phyloP scores from a whole-genome alignment of 768 basidiomycete genomes.

The Termitomyces sp. region DNA sequence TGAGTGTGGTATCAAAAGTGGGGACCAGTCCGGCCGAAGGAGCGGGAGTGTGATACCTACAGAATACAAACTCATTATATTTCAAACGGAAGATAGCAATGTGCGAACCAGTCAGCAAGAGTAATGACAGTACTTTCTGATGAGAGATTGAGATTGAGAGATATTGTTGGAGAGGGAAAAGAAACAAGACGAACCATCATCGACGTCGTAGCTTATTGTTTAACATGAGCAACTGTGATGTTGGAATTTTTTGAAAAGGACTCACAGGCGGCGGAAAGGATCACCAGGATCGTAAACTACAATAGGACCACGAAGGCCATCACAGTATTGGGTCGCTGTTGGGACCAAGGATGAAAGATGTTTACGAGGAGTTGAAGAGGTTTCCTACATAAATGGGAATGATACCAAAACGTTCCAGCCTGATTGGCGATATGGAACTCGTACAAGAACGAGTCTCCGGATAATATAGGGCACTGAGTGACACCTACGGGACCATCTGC shows the following conservation, averaged over 20 bases:
- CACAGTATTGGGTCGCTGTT: slow-evolving; percentile 3
- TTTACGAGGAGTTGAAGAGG: too few relatives aligned
- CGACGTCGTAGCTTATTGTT: not conserved
- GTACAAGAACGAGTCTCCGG: not conserved
- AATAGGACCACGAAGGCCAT: slow-evolving; percentile 2
- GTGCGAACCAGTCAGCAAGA: not conserved
- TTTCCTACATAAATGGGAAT: not conserved
- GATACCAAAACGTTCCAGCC: slow-evolving; percentile 1
- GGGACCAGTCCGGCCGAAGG: not conserved
- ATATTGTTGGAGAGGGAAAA: not conserved
- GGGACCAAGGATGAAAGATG: not conserved
- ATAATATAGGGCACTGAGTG: not conserved
- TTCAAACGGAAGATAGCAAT: not conserved
- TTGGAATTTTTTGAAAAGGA: not conserved
- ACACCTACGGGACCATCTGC: not conserved
- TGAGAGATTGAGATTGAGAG: not conserved
- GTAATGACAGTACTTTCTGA: not conserved
- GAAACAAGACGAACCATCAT: not conserved
- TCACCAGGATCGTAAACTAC: slow-evolving; percentile 2
- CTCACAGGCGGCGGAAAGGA: not conserved
- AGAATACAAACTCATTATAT: not conserved
- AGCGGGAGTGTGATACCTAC: not conserved
- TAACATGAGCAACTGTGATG: not conserved
- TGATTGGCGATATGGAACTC: not conserved
- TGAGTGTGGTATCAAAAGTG: not conserved